Evolutionary conservation across 257 asterid species (phyloP), one percentile per base, ranked within the genome.

Genomic region (Osmanthus fragrans): DNA sequence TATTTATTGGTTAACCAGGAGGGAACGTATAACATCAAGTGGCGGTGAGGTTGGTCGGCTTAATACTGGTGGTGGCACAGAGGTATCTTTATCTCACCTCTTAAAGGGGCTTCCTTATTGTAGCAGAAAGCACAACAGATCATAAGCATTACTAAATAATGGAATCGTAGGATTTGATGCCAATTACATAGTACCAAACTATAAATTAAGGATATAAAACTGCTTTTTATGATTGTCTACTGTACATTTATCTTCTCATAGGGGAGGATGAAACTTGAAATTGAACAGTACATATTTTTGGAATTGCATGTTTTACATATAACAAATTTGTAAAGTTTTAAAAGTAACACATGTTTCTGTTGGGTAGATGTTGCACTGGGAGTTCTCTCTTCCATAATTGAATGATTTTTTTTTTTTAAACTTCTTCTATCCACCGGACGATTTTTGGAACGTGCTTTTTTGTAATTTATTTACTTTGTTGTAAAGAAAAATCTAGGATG

Each of bases 11-110:
- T 81, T 74, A 79, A 82, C 75, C 87, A 96, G 99, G 94, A 89
- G 98, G 86, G 97, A 92, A 71, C 91, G 99, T 37, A 96, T 96
- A 78, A 92, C 91, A 42, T 82, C 97, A 32, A 86, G 98, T 80
- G 99, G 99, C 33, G 98, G 98, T 73, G 97, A 96, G 86, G 98
- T 96, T 56, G 98, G 97, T 45, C 92, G 99, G 79, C 97, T 96
- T 80, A 96, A 93, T 82, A 89, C 99, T 16, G 99, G 99, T 77
- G 97, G 97, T 77, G 99, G 99, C 79, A 96, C 97, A 40, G 97
- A 92, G 97, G 99, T 92, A 85, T 18, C 79, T 79, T 77, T 76
- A 56, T 71, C 70, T 81, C 65, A 5, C 71, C 33, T 58, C 45
- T 56, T 13, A 40, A 71, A 19, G 37, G 54, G 58, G 45, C 76